These are phyloP conservation scores for Globisporangium cystogenes DNA, from an alignment of 352 stramenopile genomes.

Conservation along the genomic window DNA sequence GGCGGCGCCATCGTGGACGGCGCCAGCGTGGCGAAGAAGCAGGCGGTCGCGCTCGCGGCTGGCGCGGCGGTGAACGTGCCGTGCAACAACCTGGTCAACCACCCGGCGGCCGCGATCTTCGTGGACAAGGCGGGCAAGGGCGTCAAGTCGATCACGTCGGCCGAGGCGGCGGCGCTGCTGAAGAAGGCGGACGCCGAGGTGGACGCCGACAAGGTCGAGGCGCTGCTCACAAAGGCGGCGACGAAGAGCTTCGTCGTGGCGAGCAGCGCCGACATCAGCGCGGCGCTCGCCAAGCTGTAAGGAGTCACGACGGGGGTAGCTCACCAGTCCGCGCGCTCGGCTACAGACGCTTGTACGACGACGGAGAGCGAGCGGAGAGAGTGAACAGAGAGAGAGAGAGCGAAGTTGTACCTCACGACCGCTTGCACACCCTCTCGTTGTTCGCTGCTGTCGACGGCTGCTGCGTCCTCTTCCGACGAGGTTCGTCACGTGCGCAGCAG, in stretches of 20 bases:
- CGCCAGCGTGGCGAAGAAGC: constrained; percentile 50
- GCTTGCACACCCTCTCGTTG: background rate
- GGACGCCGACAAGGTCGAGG: constrained; percentile 60
- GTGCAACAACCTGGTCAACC: constrained; percentile 74
- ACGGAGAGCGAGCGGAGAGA: too few relatives aligned
- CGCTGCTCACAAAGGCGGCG: constrained; percentile 46
- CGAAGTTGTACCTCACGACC: background rate
- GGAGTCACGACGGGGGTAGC: constrained; percentile 1
- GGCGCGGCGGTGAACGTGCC: constrained; percentile 59
- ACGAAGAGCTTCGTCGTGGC: constrained; percentile 68
- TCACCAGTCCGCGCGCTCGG: background rate
- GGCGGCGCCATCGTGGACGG: constrained; percentile 58
- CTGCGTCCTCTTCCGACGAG: too few relatives aligned
- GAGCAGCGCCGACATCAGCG: constrained; percentile 52
- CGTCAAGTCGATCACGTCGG: constrained; percentile 54
- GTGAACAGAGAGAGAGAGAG: background rate
- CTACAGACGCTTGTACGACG: background rate
- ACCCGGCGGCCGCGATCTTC: constrained; percentile 56
- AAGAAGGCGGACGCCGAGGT: constrained; percentile 41
- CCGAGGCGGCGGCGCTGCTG: constrained; percentile 40
- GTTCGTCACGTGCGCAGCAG: too few relatives aligned
- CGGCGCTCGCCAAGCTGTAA: constrained; percentile 61
- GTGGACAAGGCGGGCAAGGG: constrained; percentile 51
- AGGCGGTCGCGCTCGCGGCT: constrained; percentile 37
- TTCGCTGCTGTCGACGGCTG: too few relatives aligned